Evolutionary conservation across 805 yeast genomes (phyloP).

Genomic region (Barnettozyma californica): DNA sequence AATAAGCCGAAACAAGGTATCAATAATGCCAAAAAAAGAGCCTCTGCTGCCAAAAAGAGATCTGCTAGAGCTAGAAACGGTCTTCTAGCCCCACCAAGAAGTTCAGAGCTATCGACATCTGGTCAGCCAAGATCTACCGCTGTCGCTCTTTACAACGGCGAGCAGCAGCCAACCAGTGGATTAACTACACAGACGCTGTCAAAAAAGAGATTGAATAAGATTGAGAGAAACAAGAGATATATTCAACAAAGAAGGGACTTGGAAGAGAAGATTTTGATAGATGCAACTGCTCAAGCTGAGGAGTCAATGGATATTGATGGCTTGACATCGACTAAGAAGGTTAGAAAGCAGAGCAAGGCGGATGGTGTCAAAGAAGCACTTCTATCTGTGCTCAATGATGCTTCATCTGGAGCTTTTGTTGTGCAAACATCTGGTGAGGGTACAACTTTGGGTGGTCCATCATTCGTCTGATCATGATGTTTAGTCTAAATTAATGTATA

Average conservation of each 20-base stretch:
- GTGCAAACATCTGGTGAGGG: slow-evolving; percentile 56
- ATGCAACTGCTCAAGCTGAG: slow-evolving; percentile 43
- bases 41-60: slow-evolving; percentile 49
- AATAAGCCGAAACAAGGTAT: slow-evolving; percentile 71
- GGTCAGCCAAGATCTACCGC: slow-evolving; percentile 38
- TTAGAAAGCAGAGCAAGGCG: slow-evolving; percentile 27
- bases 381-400: slow-evolving; percentile 67
- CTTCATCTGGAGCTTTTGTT: slow-evolving; percentile 40
- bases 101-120: slow-evolving; percentile 38
- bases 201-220: slow-evolving; percentile 71
- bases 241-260: slow-evolving; percentile 45
- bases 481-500: slow-evolving; percentile 1
- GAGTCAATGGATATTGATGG: slow-evolving; percentile 46
- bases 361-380: slow-evolving; percentile 57
- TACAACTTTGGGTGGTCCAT: slow-evolving; percentile 79
- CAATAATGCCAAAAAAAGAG: slow-evolving; percentile 44
- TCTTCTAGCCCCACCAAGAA: slow-evolving; percentile 39
- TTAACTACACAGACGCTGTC: slow-evolving; percentile 60
- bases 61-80: slow-evolving; percentile 43
- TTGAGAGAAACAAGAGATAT: slow-evolving; percentile 74
- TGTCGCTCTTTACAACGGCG: slow-evolving; percentile 34
- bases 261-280: slow-evolving; percentile 39
- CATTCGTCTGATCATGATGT: slow-evolving; percentile 32
- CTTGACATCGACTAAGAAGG: slow-evolving; percentile 12
- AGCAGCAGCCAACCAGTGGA: slow-evolving; percentile 22